A percentile compares a stretch with the other conserved stretches of the same genome.
Evolutionary conservation across 2,329 filamentous ascomycete genomes (phyloP).

Genomic region (Herpotrichia juniperi): DNA sequence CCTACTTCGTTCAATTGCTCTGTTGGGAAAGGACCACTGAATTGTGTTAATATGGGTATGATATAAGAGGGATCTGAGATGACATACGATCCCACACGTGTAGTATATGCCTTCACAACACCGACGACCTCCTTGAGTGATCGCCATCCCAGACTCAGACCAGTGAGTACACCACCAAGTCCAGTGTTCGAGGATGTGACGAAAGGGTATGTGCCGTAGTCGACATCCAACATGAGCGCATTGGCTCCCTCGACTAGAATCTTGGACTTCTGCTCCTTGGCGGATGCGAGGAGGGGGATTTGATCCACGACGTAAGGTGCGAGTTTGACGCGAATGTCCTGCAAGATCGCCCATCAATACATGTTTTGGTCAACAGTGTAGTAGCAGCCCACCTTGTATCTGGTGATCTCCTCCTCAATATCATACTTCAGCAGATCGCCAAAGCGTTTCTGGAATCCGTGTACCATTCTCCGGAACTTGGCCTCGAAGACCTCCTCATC

Average conservation of each 20-base stretch:
- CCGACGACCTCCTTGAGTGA: conserved; percentile 68
- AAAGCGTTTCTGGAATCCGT: conserved; percentile 71
- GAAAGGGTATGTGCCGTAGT: conserved; percentile 62
- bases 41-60: conserved; percentile 25
- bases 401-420: conserved; percentile 70
- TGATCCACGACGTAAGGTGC: conserved; percentile 70
- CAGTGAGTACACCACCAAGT: conserved; percentile 67
- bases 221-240: conserved; percentile 71
- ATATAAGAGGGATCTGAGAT: background rate
- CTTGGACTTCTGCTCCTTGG: conserved; percentile 63
- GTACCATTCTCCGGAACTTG: conserved; percentile 67
- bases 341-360: background rate
- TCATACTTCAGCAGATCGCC: conserved; percentile 71
- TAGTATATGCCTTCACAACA: conserved; percentile 73
- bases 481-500: conserved; percentile 68
- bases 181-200: conserved; percentile 67
- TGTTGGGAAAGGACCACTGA: conserved; percentile 69
- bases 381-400: conserved; percentile 57
- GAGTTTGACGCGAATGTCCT: conserved; percentile 63
- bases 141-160: conserved; percentile 65
- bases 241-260: conserved; percentile 74
- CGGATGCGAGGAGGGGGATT: conserved; percentile 66
- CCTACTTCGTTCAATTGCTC: conserved; percentile 66
- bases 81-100: conserved; percentile 56
- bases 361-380: background rate